Percentiles rank a stretch among this genome's conserved stretches.
Evolutionary conservation across 1,284 basidiomycete genomes (phyloP).

Genomic region (Anthracocystis walkeri): DNA sequence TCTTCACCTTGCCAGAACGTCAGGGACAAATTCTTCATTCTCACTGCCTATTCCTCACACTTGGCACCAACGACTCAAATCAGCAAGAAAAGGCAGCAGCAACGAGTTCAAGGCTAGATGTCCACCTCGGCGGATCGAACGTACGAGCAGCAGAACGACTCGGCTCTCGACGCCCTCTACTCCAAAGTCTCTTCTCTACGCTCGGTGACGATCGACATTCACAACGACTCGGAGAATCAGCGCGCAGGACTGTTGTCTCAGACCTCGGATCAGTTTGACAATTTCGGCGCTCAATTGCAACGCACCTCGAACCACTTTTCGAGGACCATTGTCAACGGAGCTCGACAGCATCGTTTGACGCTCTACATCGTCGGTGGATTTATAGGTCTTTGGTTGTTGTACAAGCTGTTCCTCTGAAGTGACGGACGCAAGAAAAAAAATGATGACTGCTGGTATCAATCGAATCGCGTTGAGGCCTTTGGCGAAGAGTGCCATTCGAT

Average conservation of each 20-base stretch:
- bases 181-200: conserved; percentile 60
- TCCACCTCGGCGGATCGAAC: conserved; percentile 55
- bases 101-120: conserved; percentile 33
- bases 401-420: conserved; percentile 48
- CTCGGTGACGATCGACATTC: conserved; percentile 64
- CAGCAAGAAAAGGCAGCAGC: background rate
- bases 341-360: conserved; percentile 53
- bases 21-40: no score
- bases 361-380: conserved; percentile 55
- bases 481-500: background rate
- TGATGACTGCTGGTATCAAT: background rate
- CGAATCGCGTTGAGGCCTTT: background rate
- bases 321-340: conserved; percentile 42
- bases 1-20: background rate
- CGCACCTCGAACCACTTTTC: conserved; percentile 56
- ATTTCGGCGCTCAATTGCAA: conserved; percentile 39
- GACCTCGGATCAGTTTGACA: conserved; percentile 56
- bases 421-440: background rate
- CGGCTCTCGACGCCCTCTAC: conserved; percentile 60
- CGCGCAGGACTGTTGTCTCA: conserved; percentile 34
- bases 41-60: no score
- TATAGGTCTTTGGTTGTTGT: conserved; percentile 56
- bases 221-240: conserved; percentile 63
- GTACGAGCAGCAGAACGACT: conserved; percentile 67
- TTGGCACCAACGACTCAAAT: background rate